phyloP scores from a whole-genome alignment of 371 early-diverging fungal genomes.

The Rhizoclosmatium hyalinum region DNA sequence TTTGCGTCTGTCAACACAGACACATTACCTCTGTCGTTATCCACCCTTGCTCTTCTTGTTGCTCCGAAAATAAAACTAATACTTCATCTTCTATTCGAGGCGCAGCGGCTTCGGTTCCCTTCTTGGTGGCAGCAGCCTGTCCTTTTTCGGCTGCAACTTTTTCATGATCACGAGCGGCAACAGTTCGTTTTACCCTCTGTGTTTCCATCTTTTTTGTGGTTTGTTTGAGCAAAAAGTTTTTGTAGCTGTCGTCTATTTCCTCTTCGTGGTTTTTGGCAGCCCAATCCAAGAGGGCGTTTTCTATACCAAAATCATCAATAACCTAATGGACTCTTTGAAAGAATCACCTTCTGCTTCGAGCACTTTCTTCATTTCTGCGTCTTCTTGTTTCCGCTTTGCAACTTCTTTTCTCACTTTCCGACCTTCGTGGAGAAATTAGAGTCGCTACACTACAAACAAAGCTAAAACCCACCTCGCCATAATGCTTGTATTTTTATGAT shows the following conservation, averaged over 20 bases:
- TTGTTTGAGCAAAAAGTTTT: not conserved
- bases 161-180: not conserved
- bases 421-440: not conserved
- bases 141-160: not conserved
- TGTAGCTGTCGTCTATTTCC: not conserved
- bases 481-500: slow-evolving; percentile 33
- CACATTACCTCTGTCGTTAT: slow-evolving; percentile 20
- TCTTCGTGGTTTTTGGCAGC: slow-evolving; percentile 19
- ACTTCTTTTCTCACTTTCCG: slow-evolving; percentile 6
- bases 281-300: slow-evolving; percentile 11
- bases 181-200: not conserved
- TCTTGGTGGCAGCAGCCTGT: not conserved
- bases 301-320: not conserved
- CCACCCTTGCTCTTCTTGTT: slow-evolving; percentile 26
- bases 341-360: slow-evolving; percentile 7
- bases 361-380: not conserved
- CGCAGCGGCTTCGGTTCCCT: not conserved
- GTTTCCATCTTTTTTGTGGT: slow-evolving; percentile 2
- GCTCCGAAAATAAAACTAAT: slow-evolving; percentile 23
- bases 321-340: not conserved
- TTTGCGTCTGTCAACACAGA: not conserved
- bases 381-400: slow-evolving; percentile 6
- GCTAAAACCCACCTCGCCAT: slow-evolving; percentile 26
- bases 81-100: slow-evolving; percentile 27
- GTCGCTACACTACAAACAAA: not conserved